Evolutionary conservation across 805 yeast species (phyloP).

Genomic region (Nakazawaea pomicola): DNA sequence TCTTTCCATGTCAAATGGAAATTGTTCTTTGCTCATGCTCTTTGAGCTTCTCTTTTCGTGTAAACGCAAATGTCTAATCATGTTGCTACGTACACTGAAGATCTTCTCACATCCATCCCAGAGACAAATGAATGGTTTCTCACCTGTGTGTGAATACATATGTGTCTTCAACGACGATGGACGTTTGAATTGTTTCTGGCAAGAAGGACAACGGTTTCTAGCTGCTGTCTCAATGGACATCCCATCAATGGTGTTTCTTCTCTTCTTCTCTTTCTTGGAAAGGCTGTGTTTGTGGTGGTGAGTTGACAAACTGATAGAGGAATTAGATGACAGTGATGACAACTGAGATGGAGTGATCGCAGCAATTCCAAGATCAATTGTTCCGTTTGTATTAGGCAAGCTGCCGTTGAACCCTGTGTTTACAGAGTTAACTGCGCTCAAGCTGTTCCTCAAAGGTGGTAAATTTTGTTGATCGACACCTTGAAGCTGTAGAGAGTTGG

Average conservation of each 20-base stretch:
- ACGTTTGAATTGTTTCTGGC: constrained; percentile 74
- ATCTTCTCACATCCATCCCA: constrained; percentile 63
- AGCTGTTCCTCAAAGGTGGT: constrained; percentile 7
- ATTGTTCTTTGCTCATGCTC: background rate
- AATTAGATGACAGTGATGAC: constrained; percentile 4
- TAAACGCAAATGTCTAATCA: constrained; percentile 72
- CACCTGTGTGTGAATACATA: constrained; percentile 77
- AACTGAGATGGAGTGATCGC: constrained; percentile 3
- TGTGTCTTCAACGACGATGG: constrained; percentile 82
- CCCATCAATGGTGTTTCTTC: constrained; percentile 23
- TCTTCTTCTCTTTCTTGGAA: constrained; percentile 10
- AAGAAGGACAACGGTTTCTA: constrained; percentile 46
- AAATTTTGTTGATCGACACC: constrained; percentile 5
- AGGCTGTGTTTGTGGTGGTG: background rate
- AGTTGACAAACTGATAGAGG: constrained; percentile 2
- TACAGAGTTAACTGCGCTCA: background rate
- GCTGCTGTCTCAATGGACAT: constrained; percentile 42
- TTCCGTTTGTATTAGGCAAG: too few relatives aligned
- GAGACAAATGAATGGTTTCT: constrained; percentile 59
- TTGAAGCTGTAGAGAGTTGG: constrained; percentile 4
- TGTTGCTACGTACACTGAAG: constrained; percentile 74
- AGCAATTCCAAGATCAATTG: constrained; percentile 5
- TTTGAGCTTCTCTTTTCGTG: constrained; percentile 33
- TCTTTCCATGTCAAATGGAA: background rate
- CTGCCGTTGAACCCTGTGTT: background rate